Base-by-base conservation (phyloP, 345 rosid genomes). In the Euphorbia peplus region DNA sequence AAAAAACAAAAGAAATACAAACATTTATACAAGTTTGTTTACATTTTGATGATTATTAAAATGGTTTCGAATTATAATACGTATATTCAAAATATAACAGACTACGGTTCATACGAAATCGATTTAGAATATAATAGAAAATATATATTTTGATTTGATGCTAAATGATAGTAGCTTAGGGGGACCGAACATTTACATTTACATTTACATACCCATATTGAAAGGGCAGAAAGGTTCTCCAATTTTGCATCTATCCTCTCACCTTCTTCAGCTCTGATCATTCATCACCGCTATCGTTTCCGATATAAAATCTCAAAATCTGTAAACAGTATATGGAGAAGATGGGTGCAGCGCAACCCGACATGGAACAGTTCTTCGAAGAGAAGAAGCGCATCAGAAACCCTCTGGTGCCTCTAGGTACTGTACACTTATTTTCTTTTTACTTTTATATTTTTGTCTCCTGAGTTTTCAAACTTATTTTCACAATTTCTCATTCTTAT, bases 381-480 rank as follows among this genome's bases (percentile, higher is more conserved):
- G 86, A 84, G 82, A 90, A 86, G 85, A 82, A 84, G 77, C 86
- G 86, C 1, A 80, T 71, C 14, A 77, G 89, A 65, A 90, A 90
- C 65, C 96, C 96, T 68, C 76, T 86, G 35, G 96, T 90, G 12
- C 96, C 96, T 37, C 70, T 90, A 37, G 96, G 96, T 86, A 82
- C 55, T 8, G 14, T 2, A 44, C 62, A 3, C 63, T 39, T 5
- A 28, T 22, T 37, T 22, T 59, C 2, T 3, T 3, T 58, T 48
- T 6, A 6, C 1, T 35, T 62, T 4, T 18, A 29, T 21, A 25
- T 15, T 0, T 53, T 13, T 21, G 28, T 37, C 10, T 24, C 9
- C 5, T 41, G 5, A 47, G 21, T 47, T 2, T 67, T 24, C 3
- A 16, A 8, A 7, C 8, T 42, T 41, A 12, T 19, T 3, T 60